Evolutionary conservation across 495 filamentous ascomycete species (phyloP), one percentile per base, ranked within the genome.

Genomic region (Evansstolkia leycettana): DNA sequence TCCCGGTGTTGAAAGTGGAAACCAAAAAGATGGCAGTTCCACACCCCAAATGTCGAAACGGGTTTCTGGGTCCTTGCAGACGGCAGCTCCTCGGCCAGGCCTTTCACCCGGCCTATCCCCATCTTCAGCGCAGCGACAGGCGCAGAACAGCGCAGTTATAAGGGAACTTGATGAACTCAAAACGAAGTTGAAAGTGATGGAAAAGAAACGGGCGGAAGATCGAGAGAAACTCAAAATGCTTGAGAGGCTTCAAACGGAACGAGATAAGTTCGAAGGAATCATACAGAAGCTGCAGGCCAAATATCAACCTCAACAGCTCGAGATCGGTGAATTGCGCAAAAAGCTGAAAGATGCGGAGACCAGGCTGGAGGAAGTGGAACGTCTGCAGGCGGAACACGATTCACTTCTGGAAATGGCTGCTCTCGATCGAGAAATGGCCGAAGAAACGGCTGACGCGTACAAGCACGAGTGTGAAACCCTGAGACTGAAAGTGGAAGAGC

Each of bases 391-490:
- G 0, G 86, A 94, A 34, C 75, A 90, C 56, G 90, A 95, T 12
- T 71, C 76, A 5, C 65, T 80, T 11, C 60, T 94, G 57, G 92
- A 98, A 62, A 79, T 93, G 62, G 84, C 84, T 12, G 78, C 80
- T 0, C 62, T 98, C 13, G 90, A 98, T 50, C 70, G 85, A 11
- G 89, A 96, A 55, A 94, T 96, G 86, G 92, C 90, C 2, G 89
- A 95, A 55, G 89, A 96, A 50, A 83, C 75, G 24, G 80, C 82
- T 5, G 90, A 96, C 42, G 71, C 73, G 12, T 65, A 79, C 20
- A 88, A 82, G 51, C 69, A 73, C 2, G 90, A 96, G 54, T 66
- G 88, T 13, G 83, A 93, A n/a, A 64, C 73, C 3, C 56, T 93
- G 29, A 79, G 81, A 43, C 57, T 67, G 18, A 84, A 75, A 45